Evolutionary conservation across 768 basidiomycete species (phyloP).

Genomic region (Termitomyces sp.): DNA sequence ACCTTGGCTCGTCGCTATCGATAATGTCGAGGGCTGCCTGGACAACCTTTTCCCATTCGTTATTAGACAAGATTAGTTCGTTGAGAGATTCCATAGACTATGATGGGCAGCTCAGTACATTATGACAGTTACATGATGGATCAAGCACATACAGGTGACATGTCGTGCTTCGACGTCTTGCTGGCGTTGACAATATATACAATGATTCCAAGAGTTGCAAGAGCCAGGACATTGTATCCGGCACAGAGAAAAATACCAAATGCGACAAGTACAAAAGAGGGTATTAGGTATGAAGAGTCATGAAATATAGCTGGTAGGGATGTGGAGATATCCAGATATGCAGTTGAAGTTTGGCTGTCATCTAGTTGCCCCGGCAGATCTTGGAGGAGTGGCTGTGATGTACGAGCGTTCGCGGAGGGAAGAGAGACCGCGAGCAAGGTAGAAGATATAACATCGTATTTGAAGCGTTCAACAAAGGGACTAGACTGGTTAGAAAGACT

Average conservation of each 20-base stretch:
- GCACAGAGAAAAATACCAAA: conserved; percentile 34
- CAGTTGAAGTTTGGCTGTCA: conserved; percentile 38
- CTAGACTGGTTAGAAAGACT: conserved; percentile 29
- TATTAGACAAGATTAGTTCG: conserved; percentile 61
- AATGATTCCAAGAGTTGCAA: conserved; percentile 32
- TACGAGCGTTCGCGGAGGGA: conserved; percentile 29
- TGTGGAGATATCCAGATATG: conserved; percentile 15
- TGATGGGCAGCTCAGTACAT: conserved; percentile 3
- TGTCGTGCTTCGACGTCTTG: conserved; percentile 39
- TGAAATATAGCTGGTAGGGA: conserved; percentile 18
- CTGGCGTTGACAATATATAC: conserved; percentile 28
- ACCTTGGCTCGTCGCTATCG: conserved; percentile 71
- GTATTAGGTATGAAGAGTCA: conserved; percentile 34
- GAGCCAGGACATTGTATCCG: conserved; percentile 35
- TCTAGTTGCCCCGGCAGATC: conserved; percentile 31
- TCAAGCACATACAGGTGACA: conserved; percentile 43
- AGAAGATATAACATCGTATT: conserved; percentile 79
- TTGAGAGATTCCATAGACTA: conserved; percentile 65
- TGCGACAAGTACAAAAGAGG: conserved; percentile 33
- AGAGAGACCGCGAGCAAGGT: conserved; percentile 58
- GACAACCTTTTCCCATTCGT: conserved; percentile 69
- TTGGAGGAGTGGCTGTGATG: conserved; percentile 34
- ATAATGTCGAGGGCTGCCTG: conserved; percentile 61
- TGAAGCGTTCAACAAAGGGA: conserved; percentile 73
- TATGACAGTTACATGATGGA: not conserved